These are phyloP conservation scores for Teunomyces cretensis DNA, from an alignment of 805 yeast species.

Conservation along the genomic window DNA sequence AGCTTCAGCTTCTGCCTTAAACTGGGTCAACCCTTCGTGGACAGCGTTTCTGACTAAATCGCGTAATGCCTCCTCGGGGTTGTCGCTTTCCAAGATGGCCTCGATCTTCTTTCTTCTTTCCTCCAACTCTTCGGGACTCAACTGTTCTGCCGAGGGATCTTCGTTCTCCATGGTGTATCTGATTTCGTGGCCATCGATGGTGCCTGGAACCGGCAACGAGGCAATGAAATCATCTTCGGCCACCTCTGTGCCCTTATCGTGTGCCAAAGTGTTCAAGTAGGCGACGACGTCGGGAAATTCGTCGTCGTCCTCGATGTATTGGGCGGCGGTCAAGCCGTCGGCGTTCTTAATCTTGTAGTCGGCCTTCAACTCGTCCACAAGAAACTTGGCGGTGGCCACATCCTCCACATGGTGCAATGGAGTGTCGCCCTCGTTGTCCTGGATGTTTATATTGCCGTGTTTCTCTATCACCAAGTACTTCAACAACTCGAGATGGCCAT, in stretches of 20 bases:
- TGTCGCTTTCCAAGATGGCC: conserved; percentile 71
- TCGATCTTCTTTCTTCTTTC: conserved; percentile 65
- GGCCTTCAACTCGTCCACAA: conserved; percentile 70
- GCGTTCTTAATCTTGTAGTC: conserved; percentile 61
- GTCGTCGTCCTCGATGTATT: conserved; percentile 77
- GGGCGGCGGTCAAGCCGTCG: conserved; percentile 74
- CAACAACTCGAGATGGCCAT: conserved; percentile 74
- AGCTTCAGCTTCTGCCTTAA: conserved; percentile 18
- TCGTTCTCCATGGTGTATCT: conserved; percentile 54
- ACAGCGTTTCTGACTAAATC: conserved; percentile 67
- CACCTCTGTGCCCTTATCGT: conserved; percentile 20
- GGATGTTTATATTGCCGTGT: conserved; percentile 81
- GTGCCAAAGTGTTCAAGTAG: conserved; percentile 52
- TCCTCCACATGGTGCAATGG: conserved; percentile 92
- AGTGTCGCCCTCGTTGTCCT: conserved; percentile 90
- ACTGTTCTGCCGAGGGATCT: conserved; percentile 37
- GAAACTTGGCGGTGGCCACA: conserved; percentile 56
- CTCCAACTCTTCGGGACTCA: conserved; percentile 44
- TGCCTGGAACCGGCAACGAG: conserved; percentile 38
- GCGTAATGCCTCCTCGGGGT: conserved; percentile 76
- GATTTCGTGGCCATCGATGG: conserved; percentile 48
- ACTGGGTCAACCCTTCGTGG: conserved; percentile 49
- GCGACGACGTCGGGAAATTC: conserved; percentile 77
- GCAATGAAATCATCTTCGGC: conserved; percentile 16
- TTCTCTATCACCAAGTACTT: conserved; percentile 46